Percentiles rank a stretch among this genome's conserved stretches.
These are phyloP conservation scores for Salvia sclarea DNA, from an alignment of 305 asterid genomes.

Conservation along the genomic window DNA sequence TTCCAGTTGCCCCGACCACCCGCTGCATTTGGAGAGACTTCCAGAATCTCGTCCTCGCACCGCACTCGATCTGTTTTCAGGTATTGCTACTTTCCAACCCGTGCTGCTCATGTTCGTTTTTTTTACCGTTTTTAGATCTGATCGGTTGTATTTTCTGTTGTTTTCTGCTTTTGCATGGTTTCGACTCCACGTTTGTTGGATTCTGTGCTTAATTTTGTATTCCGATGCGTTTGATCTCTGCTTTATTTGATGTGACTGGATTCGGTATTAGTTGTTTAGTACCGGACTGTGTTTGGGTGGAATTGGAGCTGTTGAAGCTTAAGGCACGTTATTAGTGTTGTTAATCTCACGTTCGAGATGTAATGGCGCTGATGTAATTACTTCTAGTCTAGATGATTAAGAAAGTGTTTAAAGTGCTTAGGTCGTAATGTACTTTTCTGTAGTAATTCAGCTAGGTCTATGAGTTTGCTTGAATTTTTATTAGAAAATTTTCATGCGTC, in stretches of 20 bases:
- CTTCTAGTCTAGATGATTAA: neutral
- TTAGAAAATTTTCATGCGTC: too few species aligned
- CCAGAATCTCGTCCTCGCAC: constrained; percentile 14
- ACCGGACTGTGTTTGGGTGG: neutral
- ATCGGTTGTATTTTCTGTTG: constrained; percentile 9
- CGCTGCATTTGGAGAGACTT: constrained; percentile 15
- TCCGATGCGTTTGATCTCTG: neutral
- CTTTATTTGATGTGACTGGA: neutral
- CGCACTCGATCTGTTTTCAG: constrained; percentile 40
- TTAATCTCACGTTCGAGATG: neutral
- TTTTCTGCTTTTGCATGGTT: constrained; percentile 1
- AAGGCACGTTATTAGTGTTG: neutral
- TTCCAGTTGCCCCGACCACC: constrained; percentile 11
- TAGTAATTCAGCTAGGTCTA: neutral
- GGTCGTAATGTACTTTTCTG: neutral
- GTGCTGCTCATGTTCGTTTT: neutral
- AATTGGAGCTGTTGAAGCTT: constrained; percentile 10
- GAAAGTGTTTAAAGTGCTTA: neutral
- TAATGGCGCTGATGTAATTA: neutral
- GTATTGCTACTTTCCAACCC: constrained; percentile 26
- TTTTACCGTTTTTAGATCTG: constrained; percentile 35
- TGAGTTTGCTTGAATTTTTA: too few species aligned
- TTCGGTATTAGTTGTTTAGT: neutral
- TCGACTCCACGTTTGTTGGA: neutral
- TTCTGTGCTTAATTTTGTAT: neutral